Base-by-base conservation (phyloP, 768 basidiomycete species). In the Naganishia onofrii region DNA sequence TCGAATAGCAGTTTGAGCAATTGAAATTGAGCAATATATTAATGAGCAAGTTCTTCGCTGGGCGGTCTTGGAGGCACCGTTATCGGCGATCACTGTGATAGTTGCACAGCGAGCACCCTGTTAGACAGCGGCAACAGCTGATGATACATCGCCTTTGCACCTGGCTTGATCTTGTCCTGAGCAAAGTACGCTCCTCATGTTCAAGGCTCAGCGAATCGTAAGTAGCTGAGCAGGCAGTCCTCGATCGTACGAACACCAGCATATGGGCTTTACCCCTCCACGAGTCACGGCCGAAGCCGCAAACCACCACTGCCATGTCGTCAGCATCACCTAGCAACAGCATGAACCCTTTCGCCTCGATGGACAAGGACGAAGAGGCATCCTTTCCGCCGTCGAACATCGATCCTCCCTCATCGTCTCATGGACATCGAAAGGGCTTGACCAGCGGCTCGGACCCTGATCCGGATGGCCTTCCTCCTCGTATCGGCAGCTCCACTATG, bases 301-400 rank as follows among this genome's bases (percentile, higher is more conserved):
- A 63, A 23, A 19, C 21, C 26, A 1, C 38, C 60, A n/a, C n/a
- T n/a, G 42, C 60, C 31, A 63, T 63, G 60, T 63, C 60, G 26
- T 63, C 60, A 63, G 60, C 60, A 44, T 63, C 60, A 23, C 60
- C 60, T n/a, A 63, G 60, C 15, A 63, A 63, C 60, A 63, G 60
- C 60, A 63, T 63, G 60, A 63, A 63, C 23, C 60, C 60, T 34
- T 63, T 63, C 42, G 38, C 60, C 23, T 15, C 46, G 38, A 63
- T 42, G 23, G 60, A 63, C 32, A 42, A 63, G 42, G 60, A 63
- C 8, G 60, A 63, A 26, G 42, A 44, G 12, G 5, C 60, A n/a
- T 63, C 60, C 60, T 63, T 44, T 63, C 38, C 60, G 23, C 46
- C 60, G 60, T 63, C 60, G 15, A 63, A 42, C 23, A 44, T 7